Base-by-base conservation (phyloP, 2,329 filamentous ascomycete genomes). In the Fusarium sp. region DNA sequence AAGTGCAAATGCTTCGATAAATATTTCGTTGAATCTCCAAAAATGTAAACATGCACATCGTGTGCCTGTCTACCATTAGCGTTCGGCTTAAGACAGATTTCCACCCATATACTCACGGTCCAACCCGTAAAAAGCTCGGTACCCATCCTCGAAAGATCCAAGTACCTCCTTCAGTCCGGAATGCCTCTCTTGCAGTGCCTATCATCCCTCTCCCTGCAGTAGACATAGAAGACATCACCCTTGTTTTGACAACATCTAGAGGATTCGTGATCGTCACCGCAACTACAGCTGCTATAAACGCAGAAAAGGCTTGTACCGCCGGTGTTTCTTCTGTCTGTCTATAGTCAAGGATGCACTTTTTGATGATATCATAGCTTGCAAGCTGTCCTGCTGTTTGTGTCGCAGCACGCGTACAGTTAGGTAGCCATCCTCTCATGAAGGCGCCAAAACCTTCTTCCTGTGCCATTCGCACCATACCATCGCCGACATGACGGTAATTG, bases 121-220 rank as follows among this genome's bases (percentile, higher is more conserved):
- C 53, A 27, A 56, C 27, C n/a, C 53, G 39, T 7, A 56, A 20
- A 14, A 56, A 56, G 4, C 53, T 56, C 3, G 53, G 53, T 15
- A 56, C n/a, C 53, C 53, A 56, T 45, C 53, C 53, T 7, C 39
- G 39, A 7, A 56, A 33, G 18, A 56, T 17, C 53, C 53, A 56
- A 9, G 8, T 1, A 27, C n/a, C 17, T 14, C 39, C 53, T 6
- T 56, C 53, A 11, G 1, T 3, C 0, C 53, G 27, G 4, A 56
- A 27, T 27, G 39, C 39, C 3, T 35, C 15, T 11, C 10, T 45
- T 27, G 3, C 9, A n/a, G 53, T 45, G 14, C 2, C 12, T 15
- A 27, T 2, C 20, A 56, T 45, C 10, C 53, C 29, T 20, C n/a
- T 15, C 3, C 17, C n/a, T 0, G 4, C 10, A 25, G 4, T 17